Percentiles rank a stretch among this genome's conserved stretches.
Conservation (phyloP, 2,329 filamentous ascomycete genomes). For the Monosporascus sp. region DNA sequence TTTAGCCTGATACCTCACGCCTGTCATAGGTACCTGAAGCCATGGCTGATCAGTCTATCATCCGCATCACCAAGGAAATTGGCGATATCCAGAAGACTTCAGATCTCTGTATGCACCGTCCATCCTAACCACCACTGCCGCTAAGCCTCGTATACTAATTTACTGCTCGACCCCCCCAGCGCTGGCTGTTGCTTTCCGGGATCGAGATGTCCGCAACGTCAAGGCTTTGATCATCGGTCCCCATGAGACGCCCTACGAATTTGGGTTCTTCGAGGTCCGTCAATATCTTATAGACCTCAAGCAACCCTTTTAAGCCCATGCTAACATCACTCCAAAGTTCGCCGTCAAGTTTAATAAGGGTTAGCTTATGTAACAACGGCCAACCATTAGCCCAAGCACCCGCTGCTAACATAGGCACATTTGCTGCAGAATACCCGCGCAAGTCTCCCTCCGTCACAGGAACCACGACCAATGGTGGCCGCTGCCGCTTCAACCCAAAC, state of each 20-base stretch:
- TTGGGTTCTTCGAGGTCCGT: slow-evolving; percentile 89
- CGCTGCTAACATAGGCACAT: slow-evolving; percentile 4
- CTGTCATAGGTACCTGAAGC: slow-evolving; percentile 13
- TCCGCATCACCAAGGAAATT: slow-evolving; percentile 87
- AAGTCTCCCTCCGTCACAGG: slow-evolving; percentile 60
- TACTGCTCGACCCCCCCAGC: slow-evolving; percentile 42
- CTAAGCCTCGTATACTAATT: slow-evolving; percentile 11
- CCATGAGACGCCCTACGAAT: slow-evolving; percentile 92
- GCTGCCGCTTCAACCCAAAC: slow-evolving; percentile 92
- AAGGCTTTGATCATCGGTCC: slow-evolving; percentile 87
- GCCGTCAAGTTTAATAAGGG: slow-evolving; percentile 71
- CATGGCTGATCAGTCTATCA: slow-evolving; percentile 82
- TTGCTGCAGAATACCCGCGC: slow-evolving; percentile 70
- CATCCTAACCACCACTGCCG: not conserved
- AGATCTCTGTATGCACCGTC: slow-evolving; percentile 69
- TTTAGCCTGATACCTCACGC: slow-evolving; percentile 6
- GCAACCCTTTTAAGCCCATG: not conserved
- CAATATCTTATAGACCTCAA: not conserved
- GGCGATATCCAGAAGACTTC: slow-evolving; percentile 76
- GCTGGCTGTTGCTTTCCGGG: slow-evolving; percentile 80
- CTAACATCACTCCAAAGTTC: slow-evolving; percentile 53
- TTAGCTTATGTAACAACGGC: slow-evolving; percentile 28
- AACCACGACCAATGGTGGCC: slow-evolving; percentile 82
- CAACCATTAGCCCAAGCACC: not conserved
- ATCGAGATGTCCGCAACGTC: slow-evolving; percentile 83